Percentiles rank a stretch among this genome's conserved stretches.
Conservation (phyloP, 2,329 filamentous ascomycete genomes). For the Fusarium abutilonis region DNA sequence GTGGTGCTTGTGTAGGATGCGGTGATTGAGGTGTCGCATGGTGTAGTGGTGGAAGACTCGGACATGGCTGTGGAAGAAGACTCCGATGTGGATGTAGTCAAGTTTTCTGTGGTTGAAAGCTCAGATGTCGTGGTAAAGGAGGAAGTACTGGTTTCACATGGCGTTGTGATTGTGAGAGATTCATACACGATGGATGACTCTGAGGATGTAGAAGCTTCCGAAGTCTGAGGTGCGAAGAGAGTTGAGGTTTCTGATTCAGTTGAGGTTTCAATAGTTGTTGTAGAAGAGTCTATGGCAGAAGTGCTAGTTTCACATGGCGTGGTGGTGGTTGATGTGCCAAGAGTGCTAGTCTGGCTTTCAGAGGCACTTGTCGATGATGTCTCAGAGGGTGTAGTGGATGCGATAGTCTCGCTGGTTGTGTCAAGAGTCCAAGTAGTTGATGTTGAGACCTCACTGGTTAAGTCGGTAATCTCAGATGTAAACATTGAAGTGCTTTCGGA, state of each 20-base stretch:
- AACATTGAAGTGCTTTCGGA: neutral
- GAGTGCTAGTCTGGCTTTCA: neutral
- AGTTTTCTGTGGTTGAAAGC: constrained; percentile 1
- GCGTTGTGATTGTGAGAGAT: neutral
- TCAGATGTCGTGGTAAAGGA: neutral
- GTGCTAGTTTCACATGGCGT: neutral
- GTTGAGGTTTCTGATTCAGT: neutral
- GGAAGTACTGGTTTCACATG: neutral
- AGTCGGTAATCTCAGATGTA: neutral
- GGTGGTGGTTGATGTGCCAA: neutral
- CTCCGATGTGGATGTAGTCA: neutral
- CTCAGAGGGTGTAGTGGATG: neutral
- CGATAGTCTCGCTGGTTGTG: neutral
- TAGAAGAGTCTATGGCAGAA: neutral
- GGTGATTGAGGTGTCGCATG: neutral
- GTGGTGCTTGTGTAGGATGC: constrained; percentile 13
- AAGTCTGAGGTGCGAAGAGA: neutral
- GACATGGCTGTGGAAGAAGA: neutral
- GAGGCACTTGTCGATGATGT: neutral
- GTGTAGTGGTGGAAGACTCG: constrained; percentile 5
- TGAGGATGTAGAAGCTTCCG: neutral
- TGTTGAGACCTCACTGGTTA: neutral
- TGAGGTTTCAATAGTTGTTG: neutral
- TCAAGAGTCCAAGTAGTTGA: neutral
- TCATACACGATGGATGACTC: neutral